Evolutionary conservation across 306 rosid species (phyloP).

Genomic region (Astragalus membranaceus): DNA sequence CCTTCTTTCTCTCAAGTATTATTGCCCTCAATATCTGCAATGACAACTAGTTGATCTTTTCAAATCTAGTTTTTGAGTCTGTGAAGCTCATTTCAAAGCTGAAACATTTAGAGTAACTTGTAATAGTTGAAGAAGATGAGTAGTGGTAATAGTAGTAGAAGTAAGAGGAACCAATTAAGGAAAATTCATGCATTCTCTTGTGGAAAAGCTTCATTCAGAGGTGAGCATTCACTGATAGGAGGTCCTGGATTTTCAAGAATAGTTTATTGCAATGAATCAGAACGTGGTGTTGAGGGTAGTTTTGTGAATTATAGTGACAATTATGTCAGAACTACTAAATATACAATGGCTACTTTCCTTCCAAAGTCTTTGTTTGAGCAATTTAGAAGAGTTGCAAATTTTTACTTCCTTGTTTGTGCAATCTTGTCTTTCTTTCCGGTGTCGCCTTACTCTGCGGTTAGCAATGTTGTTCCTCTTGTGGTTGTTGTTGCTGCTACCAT

Average conservation of each 20-base stretch:
- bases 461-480: conserved; percentile 74
- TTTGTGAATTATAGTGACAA: conserved; percentile 43
- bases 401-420: conserved; percentile 80
- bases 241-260: conserved; percentile 88
- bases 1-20: not conserved
- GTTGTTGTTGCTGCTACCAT: conserved; percentile 73
- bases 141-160: conserved; percentile 20
- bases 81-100: too few species aligned
- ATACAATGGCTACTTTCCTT: conserved; percentile 58
- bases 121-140: conserved; percentile 25
- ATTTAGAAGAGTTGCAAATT: conserved; percentile 81
- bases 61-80: not conserved
- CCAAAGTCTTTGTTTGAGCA: conserved; percentile 91
- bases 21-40: not conserved
- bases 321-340: conserved; percentile 77
- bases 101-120: not conserved
- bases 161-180: conserved; percentile 50
- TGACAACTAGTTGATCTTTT: not conserved
- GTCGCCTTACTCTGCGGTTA: conserved; percentile 70
- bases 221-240: conserved; percentile 71
- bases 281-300: conserved; percentile 30
- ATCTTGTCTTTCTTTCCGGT: conserved; percentile 61
- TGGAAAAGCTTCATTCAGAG: conserved; percentile 58
- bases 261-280: conserved; percentile 57
- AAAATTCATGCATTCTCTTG: conserved; percentile 74